Percentiles rank a stretch among this genome's conserved stretches.
Evolutionary conservation across 257 asterid species (phyloP).

Genomic region (Leptodermis oblonga): DNA sequence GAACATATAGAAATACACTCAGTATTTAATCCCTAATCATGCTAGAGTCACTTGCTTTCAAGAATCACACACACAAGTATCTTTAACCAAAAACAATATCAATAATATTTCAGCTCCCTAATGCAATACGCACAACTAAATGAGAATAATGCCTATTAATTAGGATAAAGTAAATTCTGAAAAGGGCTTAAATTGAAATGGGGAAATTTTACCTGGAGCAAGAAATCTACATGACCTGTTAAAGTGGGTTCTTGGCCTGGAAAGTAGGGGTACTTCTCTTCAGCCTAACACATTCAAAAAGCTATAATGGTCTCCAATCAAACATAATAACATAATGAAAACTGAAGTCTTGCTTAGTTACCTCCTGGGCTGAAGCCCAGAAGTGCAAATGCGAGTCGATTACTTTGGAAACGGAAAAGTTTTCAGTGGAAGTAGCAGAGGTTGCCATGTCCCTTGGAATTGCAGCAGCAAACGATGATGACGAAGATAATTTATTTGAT

Average conservation of each 20-base stretch:
- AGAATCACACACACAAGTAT: not conserved
- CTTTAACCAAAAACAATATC: not conserved
- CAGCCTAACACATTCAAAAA: slow-evolving; percentile 42
- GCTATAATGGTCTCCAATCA: not conserved
- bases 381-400: slow-evolving; percentile 62
- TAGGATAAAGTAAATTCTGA: too few relatives aligned
- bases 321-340: not conserved
- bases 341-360: not conserved
- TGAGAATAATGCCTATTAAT: too few relatives aligned
- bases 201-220: slow-evolving; percentile 57
- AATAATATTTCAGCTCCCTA: too few relatives aligned
- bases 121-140: too few relatives aligned
- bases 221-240: slow-evolving; percentile 62
- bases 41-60: not conserved
- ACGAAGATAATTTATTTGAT: too few relatives aligned
- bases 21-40: not conserved
- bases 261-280: slow-evolving; percentile 65
- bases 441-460: too few relatives aligned
- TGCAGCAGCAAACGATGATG: too few relatives aligned
- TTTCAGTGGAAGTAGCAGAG: too few relatives aligned
- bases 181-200: slow-evolving; percentile 1
- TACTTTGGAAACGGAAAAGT: not conserved
- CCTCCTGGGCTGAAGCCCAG: slow-evolving; percentile 82
- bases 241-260: slow-evolving; percentile 84
- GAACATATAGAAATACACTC: too few relatives aligned